Conservation (phyloP, 257 asterid species). For the Mitragyna speciosa region DNA sequence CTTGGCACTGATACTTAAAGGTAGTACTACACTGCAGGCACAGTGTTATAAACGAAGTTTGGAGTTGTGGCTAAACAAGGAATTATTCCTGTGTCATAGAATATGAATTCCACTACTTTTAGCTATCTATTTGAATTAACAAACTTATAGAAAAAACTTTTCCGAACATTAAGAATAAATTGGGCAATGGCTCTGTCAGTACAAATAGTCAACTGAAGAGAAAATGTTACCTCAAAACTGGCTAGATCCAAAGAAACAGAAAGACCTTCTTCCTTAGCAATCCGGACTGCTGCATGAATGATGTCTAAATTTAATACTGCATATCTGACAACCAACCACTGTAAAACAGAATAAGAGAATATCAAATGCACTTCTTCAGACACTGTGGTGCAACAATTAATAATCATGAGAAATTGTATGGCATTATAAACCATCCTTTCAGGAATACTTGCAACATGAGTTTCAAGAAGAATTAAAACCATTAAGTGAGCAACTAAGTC, state of each 20-base stretch:
- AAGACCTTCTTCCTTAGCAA: slow-evolving; percentile 90
- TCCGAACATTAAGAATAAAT: neutral
- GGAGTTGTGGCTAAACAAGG: neutral
- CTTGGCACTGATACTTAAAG: neutral
- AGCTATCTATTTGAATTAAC: neutral
- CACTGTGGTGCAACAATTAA: neutral
- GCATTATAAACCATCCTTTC: neutral
- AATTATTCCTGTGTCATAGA: neutral
- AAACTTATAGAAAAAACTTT: neutral
- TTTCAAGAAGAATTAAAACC: neutral
- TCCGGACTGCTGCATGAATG: slow-evolving; percentile 65
- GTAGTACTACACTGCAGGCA: neutral
- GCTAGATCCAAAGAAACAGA: slow-evolving; percentile 89
- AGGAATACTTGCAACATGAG: neutral
- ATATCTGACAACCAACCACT: slow-evolving; percentile 97
- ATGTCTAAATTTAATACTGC: slow-evolving; percentile 67
- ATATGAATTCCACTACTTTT: neutral
- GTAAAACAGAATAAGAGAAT: slow-evolving; percentile 29
- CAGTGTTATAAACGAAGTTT: neutral
- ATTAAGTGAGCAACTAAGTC: neutral
- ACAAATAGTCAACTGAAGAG: neutral
- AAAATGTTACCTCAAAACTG: slow-evolving; percentile 80
- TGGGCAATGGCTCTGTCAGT: neutral
- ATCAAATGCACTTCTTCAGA: neutral
- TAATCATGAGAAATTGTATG: neutral